Conservation (phyloP, 1,284 basidiomycete genomes). For the Albatrellus sp. region DNA sequence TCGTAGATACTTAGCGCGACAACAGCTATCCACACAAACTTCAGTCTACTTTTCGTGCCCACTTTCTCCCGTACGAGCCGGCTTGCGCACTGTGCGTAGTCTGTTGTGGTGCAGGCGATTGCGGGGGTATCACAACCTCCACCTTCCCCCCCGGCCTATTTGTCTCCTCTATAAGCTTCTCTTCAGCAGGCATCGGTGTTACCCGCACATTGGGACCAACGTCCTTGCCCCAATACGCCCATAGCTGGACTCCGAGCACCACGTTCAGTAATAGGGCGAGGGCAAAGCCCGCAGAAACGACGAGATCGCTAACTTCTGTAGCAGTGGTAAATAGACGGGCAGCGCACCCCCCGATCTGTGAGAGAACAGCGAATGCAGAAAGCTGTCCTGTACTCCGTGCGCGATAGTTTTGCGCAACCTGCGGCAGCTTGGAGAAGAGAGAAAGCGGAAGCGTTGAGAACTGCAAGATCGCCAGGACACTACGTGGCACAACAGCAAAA, state of each 20-base stretch:
- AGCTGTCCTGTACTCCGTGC: slow-evolving; percentile 79
- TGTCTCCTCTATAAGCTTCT: slow-evolving; percentile 14
- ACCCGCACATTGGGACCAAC: slow-evolving; percentile 12
- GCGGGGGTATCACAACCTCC: slow-evolving; percentile 28
- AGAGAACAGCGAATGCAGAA: slow-evolving; percentile 77
- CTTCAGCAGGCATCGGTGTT: slow-evolving; percentile 15
- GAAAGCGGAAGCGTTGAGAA: slow-evolving; percentile 75
- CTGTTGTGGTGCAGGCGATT: slow-evolving; percentile 24
- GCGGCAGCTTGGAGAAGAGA: slow-evolving; percentile 77
- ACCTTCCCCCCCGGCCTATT: slow-evolving; percentile 18
- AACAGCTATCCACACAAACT: too few species aligned
- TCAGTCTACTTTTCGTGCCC: slow-evolving; percentile 63
- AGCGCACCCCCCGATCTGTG: slow-evolving; percentile 74
- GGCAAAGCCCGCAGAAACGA: slow-evolving; percentile 73
- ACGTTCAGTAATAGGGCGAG: slow-evolving; percentile 71
- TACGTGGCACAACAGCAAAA: slow-evolving; percentile 38
- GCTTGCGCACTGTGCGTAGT: slow-evolving; percentile 21
- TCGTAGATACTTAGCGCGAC: too few species aligned
- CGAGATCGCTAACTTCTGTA: slow-evolving; percentile 71
- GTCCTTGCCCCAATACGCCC: slow-evolving; percentile 67
- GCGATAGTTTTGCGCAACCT: slow-evolving; percentile 70
- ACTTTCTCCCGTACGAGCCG: slow-evolving; percentile 38
- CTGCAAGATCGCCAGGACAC: slow-evolving; percentile 55
- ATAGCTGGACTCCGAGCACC: slow-evolving; percentile 72
- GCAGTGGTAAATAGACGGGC: slow-evolving; percentile 85